These are phyloP conservation scores for Neurospora sp. DNA, from an alignment of 495 filamentous ascomycete species.

Conservation along the genomic window DNA sequence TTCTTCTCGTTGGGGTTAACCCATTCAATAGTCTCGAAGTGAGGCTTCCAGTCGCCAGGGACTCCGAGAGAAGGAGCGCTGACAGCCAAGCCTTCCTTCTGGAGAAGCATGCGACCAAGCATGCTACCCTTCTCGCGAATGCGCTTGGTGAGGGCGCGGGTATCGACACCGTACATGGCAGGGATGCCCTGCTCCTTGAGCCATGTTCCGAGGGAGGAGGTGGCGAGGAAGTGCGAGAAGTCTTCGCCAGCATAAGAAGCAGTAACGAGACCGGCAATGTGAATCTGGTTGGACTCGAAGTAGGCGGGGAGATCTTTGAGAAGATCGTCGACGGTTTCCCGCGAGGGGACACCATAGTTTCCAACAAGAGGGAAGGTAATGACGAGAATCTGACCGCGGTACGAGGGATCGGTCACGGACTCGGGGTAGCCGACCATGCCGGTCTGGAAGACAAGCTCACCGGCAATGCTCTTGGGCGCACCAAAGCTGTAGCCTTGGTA, in stretches of 20 bases:
- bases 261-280: slow-evolving; percentile 81
- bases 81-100: slow-evolving; percentile 43
- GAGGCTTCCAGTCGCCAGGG: slow-evolving; percentile 48
- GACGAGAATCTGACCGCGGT: slow-evolving; percentile 96
- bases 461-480: slow-evolving; percentile 80
- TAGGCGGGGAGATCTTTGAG: slow-evolving; percentile 76
- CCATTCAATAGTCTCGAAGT: slow-evolving; percentile 76
- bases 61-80: slow-evolving; percentile 16
- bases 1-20: slow-evolving; percentile 85
- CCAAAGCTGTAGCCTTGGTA: slow-evolving; percentile 95
- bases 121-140: slow-evolving; percentile 92
- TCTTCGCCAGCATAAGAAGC: slow-evolving; percentile 89
- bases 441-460: slow-evolving; percentile 98
- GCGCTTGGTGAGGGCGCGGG: slow-evolving; percentile 82
- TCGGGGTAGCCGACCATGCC: slow-evolving; percentile 99
- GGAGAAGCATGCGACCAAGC: slow-evolving; percentile 79
- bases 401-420: slow-evolving; percentile 96
- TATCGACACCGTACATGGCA: slow-evolving; percentile 95
- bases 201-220: slow-evolving; percentile 85
- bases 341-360: slow-evolving; percentile 91
- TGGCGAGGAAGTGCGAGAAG: slow-evolving; percentile 85
- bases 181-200: slow-evolving; percentile 90
- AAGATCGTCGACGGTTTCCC: slow-evolving; percentile 70
- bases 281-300: slow-evolving; percentile 86
- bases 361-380: slow-evolving; percentile 99